Base-by-base conservation (phyloP, 345 rosid species). In the Eutrema japonicum region DNA sequence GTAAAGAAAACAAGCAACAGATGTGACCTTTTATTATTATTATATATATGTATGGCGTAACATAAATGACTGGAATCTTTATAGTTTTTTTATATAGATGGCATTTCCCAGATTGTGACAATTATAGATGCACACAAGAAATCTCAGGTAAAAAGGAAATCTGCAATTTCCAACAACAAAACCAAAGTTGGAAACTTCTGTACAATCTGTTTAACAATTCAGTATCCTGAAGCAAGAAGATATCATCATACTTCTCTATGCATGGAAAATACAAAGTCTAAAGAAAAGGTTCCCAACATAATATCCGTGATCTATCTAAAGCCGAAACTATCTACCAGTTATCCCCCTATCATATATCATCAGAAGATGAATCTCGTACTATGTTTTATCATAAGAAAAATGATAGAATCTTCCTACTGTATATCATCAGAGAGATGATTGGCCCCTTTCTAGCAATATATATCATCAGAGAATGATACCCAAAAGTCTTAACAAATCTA, bases 391-490 rank as follows among this genome's bases (percentile, higher is more conserved):
- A 68, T 68, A 51, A 68, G 64, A 36, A 68, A 27, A 43, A 75
- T 75, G 64, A 75, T 75, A 52, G 74, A 75, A 61, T 45, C 69
- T 60, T 10, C 74, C 8, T 26, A 40, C 55, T 42, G 26, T 36
- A 68, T 33, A 60, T 60, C 78, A 75, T 75, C 73, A 50, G 57
- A 61, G 42, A 59, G 78, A 68, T 75, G 78, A 68, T 52, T 26
- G 49, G 52, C 35, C 49, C 7, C 35, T 60, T 35, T 4, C 69
- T 52, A 67, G 45, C 60, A 60, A 61, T 58, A 75, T 59, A 61
- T 58, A 75, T 59, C 78, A 67, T 59, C 78, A 60, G 73, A 59
- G 64, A 53, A 61, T 75, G 74, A 75, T 51, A 66, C 42, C 49
- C 0, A 48, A 46, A 53, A n/a, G 14, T 62, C 54, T 70, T 5